These are phyloP conservation scores for Vitis cinerea DNA, from an alignment of 164 flowering plant genomes.

Conservation along the genomic window DNA sequence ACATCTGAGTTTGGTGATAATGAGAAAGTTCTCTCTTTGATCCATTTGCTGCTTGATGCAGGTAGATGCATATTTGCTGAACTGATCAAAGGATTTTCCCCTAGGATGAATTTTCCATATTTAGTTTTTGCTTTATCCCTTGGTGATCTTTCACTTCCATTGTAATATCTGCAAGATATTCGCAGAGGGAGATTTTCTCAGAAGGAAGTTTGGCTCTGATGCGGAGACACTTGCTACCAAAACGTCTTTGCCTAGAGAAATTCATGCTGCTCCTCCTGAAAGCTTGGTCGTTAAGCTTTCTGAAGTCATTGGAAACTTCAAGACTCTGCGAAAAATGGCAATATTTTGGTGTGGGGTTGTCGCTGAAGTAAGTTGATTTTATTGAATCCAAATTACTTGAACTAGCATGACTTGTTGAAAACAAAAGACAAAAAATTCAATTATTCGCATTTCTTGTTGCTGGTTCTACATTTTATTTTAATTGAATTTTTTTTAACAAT, in stretches of 20 bases:
- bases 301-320: slow-evolving; percentile 80
- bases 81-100: slow-evolving; percentile 3
- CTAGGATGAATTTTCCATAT: slow-evolving; percentile 7
- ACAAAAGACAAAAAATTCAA: background rate
- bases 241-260: slow-evolving; percentile 61
- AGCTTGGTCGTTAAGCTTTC: slow-evolving; percentile 76
- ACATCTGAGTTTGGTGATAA: slow-evolving; percentile 46
- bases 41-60: slow-evolving; percentile 53
- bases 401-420: background rate
- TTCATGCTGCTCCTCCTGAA: slow-evolving; percentile 82
- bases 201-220: slow-evolving; percentile 37
- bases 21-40: slow-evolving; percentile 52
- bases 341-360: slow-evolving; percentile 75
- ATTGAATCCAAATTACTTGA: background rate
- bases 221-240: slow-evolving; percentile 20
- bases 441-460: background rate
- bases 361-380: slow-evolving; percentile 61
- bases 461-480: background rate
- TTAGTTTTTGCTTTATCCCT: slow-evolving; percentile 26
- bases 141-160: slow-evolving; percentile 62
- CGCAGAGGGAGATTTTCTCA: slow-evolving; percentile 69
- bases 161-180: slow-evolving; percentile 83
- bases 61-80: slow-evolving; percentile 46
- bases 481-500: background rate
- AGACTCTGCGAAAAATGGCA: slow-evolving; percentile 67